Evolutionary conservation across 2,329 filamentous ascomycete species (phyloP).

Genomic region (Capronia americana): DNA sequence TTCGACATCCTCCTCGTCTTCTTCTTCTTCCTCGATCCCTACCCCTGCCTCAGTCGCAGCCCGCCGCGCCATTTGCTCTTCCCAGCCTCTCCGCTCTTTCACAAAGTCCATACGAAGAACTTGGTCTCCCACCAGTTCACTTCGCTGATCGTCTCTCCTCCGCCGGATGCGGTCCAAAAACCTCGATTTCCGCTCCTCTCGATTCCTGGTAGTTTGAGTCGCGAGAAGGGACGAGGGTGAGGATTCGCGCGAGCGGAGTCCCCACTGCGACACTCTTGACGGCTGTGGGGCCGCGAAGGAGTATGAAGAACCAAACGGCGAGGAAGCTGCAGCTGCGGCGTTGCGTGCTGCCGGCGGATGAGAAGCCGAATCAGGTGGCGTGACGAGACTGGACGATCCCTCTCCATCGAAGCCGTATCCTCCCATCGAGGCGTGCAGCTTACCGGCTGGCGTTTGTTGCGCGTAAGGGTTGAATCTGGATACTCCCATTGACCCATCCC

Average conservation of each 20-base stretch:
- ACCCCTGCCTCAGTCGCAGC: slow-evolving; percentile 22
- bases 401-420: not conserved
- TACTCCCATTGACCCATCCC: not conserved
- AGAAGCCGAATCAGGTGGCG: slow-evolving; percentile 26
- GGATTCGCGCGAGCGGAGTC: slow-evolving; percentile 29
- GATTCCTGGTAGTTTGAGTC: slow-evolving; percentile 23
- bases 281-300: slow-evolving; percentile 14
- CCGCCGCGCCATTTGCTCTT: slow-evolving; percentile 41
- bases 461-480: not conserved
- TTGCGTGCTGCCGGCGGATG: not conserved
- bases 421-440: slow-evolving; percentile 3
- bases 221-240: slow-evolving; percentile 27
- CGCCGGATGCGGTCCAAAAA: slow-evolving; percentile 51
- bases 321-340: not conserved
- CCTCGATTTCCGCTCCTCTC: slow-evolving; percentile 46
- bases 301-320: slow-evolving; percentile 8
- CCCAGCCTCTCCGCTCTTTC: slow-evolving; percentile 48
- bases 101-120: slow-evolving; percentile 52
- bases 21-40: slow-evolving; percentile 34
- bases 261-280: slow-evolving; percentile 27
- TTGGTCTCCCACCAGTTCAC: slow-evolving; percentile 51
- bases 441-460: slow-evolving; percentile 17
- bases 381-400: slow-evolving; percentile 9
- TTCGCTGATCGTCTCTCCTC: slow-evolving; percentile 47
- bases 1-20: slow-evolving; percentile 15